Conservation (phyloP, 768 basidiomycete genomes). For the Chalciporus piperatus region DNA sequence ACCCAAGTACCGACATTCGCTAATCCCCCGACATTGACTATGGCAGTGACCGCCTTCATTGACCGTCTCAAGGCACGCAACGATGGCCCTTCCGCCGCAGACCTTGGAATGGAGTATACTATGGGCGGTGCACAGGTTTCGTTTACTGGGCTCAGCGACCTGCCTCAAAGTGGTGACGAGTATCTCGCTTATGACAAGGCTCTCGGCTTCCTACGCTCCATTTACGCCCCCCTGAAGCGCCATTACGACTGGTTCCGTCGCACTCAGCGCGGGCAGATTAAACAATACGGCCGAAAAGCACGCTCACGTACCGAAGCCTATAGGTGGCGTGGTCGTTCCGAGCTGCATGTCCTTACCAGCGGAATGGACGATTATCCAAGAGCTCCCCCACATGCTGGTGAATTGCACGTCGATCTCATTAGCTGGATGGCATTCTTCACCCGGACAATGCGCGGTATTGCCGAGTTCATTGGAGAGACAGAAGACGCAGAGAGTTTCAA, state of each 20-base stretch:
- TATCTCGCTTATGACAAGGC: conserved; percentile 61
- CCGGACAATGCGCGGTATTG: conserved; percentile 88
- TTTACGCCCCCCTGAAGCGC: conserved; percentile 80
- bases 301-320: conserved; percentile 90
- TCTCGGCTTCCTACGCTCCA: conserved; percentile 65
- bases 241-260: conserved; percentile 97
- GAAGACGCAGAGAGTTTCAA: conserved; percentile 78
- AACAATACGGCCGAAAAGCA: conserved; percentile 80
- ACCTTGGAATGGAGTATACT: conserved; percentile 66
- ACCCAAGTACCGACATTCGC: conserved; percentile 93
- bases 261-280: conserved; percentile 91
- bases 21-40: conserved; percentile 91
- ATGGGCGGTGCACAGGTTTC: conserved; percentile 52
- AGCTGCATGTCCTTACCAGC: conserved; percentile 84
- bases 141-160: conserved; percentile 30
- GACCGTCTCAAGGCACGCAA: conserved; percentile 54
- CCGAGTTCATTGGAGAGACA: conserved; percentile 80
- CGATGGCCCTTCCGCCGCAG: conserved; percentile 49
- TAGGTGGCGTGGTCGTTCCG: conserved; percentile 89
- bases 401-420: conserved; percentile 90
- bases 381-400: conserved; percentile 84
- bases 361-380: conserved; percentile 98
- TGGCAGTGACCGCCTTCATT: conserved; percentile 92
- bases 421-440: conserved; percentile 98
- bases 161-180: conserved; percentile 39